phyloP scores from a whole-genome alignment of 2,329 filamentous ascomycete species.

The Aspergillus persii region DNA sequence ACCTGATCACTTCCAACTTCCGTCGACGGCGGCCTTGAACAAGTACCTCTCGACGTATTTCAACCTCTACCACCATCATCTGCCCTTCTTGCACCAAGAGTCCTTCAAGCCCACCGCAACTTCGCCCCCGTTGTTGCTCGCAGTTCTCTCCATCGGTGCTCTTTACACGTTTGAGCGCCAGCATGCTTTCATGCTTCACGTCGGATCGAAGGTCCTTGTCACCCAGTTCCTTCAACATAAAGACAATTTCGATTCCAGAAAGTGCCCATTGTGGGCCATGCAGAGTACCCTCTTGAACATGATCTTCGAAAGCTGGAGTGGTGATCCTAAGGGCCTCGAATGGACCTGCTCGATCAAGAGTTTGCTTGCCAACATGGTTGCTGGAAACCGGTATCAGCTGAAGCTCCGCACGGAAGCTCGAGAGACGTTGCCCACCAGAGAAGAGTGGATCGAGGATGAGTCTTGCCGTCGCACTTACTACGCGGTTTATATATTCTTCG shows the following conservation, averaged over 20 bases:
- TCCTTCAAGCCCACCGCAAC: conserved; percentile 81
- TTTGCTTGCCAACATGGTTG: conserved; percentile 96
- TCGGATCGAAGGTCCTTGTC: conserved; percentile 94
- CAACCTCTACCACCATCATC: conserved; percentile 91
- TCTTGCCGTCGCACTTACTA: conserved; percentile 96
- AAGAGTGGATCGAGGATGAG: conserved; percentile 96
- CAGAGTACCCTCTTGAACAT: conserved; percentile 96
- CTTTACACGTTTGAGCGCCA: conserved; percentile 97
- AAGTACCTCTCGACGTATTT: conserved; percentile 95
- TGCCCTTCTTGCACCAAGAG: conserved; percentile 90
- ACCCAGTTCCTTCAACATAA: conserved; percentile 98
- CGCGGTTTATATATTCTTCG: conserved; percentile 98
- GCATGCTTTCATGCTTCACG: conserved; percentile 94
- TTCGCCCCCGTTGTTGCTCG: conserved; percentile 79
- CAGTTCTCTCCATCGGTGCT: conserved; percentile 90
- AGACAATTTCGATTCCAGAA: conserved; percentile 96
- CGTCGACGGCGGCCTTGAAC: conserved; percentile 76
- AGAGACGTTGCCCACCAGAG: conserved; percentile 70
- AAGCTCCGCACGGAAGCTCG: conserved; percentile 90
- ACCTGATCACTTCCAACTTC: conserved; percentile 85
- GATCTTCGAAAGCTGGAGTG: conserved; percentile 99
- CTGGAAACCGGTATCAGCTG: conserved; percentile 92
- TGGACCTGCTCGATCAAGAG: conserved; percentile 99
- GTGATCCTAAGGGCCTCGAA: conserved; percentile 93
- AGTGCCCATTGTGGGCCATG: conserved; percentile 98